Conservation (phyloP, 768 basidiomycete species). For the Macrolepiota dolichaula region DNA sequence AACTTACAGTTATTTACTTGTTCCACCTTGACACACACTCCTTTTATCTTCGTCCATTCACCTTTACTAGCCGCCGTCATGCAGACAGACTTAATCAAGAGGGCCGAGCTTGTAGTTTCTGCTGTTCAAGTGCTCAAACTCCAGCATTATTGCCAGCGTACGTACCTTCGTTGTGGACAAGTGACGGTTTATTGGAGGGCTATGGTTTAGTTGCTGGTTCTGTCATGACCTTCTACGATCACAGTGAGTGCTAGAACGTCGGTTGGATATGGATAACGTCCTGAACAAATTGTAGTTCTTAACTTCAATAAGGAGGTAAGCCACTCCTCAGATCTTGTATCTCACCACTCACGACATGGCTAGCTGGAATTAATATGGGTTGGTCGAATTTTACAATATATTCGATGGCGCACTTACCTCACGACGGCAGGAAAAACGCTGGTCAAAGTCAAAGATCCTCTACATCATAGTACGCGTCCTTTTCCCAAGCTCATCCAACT, state of each 20-base stretch:
- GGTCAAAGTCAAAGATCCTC: conserved; percentile 21
- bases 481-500: not conserved
- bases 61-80: no score
- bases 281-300: conserved; percentile 9
- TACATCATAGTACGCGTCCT: conserved; percentile 17
- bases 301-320: conserved; percentile 21
- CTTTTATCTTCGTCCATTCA: no score
- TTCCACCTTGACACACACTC: no score
- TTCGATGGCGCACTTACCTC: not conserved
- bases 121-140: no score
- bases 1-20: no score
- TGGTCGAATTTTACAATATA: not conserved
- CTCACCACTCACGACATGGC: not conserved
- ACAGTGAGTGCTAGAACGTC: conserved; percentile 14
- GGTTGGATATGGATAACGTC: not conserved
- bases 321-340: not conserved
- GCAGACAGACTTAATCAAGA: no score
- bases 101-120: no score
- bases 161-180: no score
- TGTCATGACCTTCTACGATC: conserved; percentile 20
- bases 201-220: conserved; percentile 16
- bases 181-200: no score
- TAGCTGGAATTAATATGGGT: conserved; percentile 23
- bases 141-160: no score
- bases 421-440: conserved; percentile 14